Base-by-base conservation (phyloP, 2,329 filamentous ascomycete species). In the Ophiocordyceps camponoti-leonardi region DNA sequence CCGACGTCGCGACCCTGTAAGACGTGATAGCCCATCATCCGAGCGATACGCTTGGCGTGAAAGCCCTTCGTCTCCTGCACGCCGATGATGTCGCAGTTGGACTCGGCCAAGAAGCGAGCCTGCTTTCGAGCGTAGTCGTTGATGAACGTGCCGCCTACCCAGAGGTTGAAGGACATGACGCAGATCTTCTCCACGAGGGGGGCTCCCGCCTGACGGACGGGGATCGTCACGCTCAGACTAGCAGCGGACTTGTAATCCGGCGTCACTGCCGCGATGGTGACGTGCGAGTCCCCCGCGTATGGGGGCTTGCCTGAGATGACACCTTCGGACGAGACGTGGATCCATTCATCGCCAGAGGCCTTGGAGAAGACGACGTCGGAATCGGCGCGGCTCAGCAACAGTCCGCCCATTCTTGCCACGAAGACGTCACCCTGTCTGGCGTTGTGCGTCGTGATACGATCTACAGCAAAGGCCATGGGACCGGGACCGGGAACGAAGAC, bases 151-250 rank as follows among this genome's bases (percentile, higher is more conserved):
- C 63, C 64, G 4, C 62, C 61, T 42, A 55, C 50, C 65, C 65
- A 67, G 45, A 67, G 53, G 52, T 68, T 68, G 47, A 57, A 61
- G 5, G 60, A 55, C 45, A 67, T 50, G n/a, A 67, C 58, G 37
- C 54, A 54, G 30, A 67, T 51, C 26, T 60, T 43, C 10, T 58
- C 53, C 2, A 67, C 53, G 3, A 67, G 56, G 4, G 51, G 48
- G 2, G 53, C 33, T 13, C 54, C 53, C 1, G 48, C 26, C 1
- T 47, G 47, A 10, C 50, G 51, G 3, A 67, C 56, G 3, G 58
- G 63, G 26, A 67, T 62, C 3, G 44, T 55, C 35, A 64, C 54
- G 13, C 49, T 45, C 1, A 61, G 52, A 1, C 48, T 49, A 3
- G 55, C 53, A 10, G 2, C 51, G 54, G 16, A 54, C 51, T 10